Evolutionary conservation across 1,139 yeast species (phyloP).

Genomic region (Geotrichum phurueaensis): DNA sequence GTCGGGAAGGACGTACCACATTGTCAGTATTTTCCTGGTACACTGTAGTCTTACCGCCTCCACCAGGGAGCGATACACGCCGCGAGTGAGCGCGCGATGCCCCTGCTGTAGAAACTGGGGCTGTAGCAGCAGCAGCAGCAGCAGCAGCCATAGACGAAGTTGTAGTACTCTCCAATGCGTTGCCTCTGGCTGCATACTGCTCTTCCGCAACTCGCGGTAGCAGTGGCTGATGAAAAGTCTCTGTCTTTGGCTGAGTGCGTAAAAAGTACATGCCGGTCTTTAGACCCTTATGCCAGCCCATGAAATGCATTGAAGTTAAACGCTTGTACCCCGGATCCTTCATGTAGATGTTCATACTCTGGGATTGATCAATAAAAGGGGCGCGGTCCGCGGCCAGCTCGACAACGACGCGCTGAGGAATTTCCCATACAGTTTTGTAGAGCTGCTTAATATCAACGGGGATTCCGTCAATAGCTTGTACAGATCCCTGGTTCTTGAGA

Average conservation of each 20-base stretch:
- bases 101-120: not conserved
- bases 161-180: not conserved
- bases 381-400: conserved; percentile 89
- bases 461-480: conserved; percentile 59
- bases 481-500: conserved; percentile 67
- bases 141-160: not conserved
- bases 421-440: conserved; percentile 90
- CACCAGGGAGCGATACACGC: not conserved
- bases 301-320: conserved; percentile 87
- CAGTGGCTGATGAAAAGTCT: not conserved
- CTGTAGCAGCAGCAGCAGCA: not conserved
- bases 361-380: conserved; percentile 85
- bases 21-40: not conserved
- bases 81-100: not conserved
- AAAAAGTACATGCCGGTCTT: conserved; percentile 91
- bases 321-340: conserved; percentile 34
- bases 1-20: not conserved
- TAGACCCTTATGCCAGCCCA: conserved; percentile 84
- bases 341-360: conserved; percentile 72
- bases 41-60: not conserved
- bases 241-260: conserved; percentile 58
- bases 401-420: conserved; percentile 66
- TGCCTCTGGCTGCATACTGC: not conserved
- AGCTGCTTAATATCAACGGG: conserved; percentile 62
- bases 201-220: conserved; percentile 2